phyloP scores from a whole-genome alignment of 2,329 filamentous ascomycete genomes.

The Ceratocystis papillata region DNA sequence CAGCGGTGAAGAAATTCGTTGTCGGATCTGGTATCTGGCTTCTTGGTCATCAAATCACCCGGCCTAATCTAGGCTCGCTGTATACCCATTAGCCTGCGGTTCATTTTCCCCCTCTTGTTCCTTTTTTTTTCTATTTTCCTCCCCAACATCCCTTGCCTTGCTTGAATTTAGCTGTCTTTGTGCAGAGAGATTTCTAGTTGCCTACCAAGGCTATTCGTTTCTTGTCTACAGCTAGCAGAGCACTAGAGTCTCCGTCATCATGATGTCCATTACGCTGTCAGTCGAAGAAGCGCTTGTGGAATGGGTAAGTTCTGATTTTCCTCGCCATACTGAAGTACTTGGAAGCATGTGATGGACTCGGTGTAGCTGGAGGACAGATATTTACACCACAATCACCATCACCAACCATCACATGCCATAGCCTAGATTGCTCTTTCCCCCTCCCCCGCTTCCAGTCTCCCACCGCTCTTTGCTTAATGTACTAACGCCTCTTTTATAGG shows the following conservation, averaged over 20 bases:
- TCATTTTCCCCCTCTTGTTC: slow-evolving; percentile 3
- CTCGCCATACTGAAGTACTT: neutral
- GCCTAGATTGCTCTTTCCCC: neutral
- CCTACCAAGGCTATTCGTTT: slow-evolving; percentile 16
- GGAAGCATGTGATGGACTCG: slow-evolving; percentile 1
- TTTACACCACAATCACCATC: neutral
- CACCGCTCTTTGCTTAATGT: neutral
- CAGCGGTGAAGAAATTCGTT: slow-evolving; percentile 13
- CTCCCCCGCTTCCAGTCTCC: neutral
- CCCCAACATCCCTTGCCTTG: slow-evolving; percentile 10
- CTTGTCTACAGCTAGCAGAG: slow-evolving; percentile 12
- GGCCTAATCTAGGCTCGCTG: neutral
- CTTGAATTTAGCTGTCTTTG: slow-evolving; percentile 5
- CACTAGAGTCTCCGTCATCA: slow-evolving; percentile 6
- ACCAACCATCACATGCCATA: neutral
- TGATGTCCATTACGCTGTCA: slow-evolving; percentile 20
- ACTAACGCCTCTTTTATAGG: slow-evolving; percentile 26
- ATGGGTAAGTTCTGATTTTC: slow-evolving; percentile 19
- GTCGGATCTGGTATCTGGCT: slow-evolving; percentile 19
- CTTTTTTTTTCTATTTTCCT: slow-evolving; percentile 14
- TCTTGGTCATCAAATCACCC: slow-evolving; percentile 3
- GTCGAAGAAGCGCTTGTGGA: slow-evolving; percentile 24
- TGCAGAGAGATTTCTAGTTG: neutral
- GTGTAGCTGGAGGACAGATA: neutral
- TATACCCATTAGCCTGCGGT: slow-evolving; percentile 4